Percentiles rank a stretch among this genome's conserved stretches.
phyloP scores from a whole-genome alignment of 192 early-diverging fungal species.

The Coemansia sp. region DNA sequence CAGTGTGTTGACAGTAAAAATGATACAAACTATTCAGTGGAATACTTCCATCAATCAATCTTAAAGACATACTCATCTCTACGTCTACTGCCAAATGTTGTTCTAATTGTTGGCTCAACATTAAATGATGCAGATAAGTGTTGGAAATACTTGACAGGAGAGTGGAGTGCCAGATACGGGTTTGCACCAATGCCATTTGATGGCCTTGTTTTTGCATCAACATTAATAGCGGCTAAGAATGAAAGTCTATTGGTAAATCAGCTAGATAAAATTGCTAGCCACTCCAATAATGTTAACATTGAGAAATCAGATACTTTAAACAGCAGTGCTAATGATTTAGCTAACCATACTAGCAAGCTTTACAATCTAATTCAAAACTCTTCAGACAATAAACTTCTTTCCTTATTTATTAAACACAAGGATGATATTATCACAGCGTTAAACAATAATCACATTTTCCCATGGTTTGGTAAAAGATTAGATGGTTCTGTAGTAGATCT shows the following conservation, averaged over 20 bases:
- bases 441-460: slow-evolving; percentile 86
- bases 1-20: slow-evolving; percentile 90
- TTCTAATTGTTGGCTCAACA: slow-evolving; percentile 86
- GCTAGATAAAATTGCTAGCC: no score
- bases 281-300: no score
- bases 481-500: slow-evolving; percentile 62
- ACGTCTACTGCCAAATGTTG: slow-evolving; percentile 74
- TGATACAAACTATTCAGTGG: slow-evolving; percentile 86
- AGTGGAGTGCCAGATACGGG: slow-evolving; percentile 79
- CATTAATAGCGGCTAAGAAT: slow-evolving; percentile 84
- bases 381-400: slow-evolving; percentile 75
- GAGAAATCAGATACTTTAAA: no score
- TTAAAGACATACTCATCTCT: slow-evolving; percentile 72
- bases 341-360: slow-evolving; percentile 71
- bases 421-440: slow-evolving; percentile 87
- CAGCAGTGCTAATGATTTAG: no score
- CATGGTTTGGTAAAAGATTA: slow-evolving; percentile 88
- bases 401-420: slow-evolving; percentile 65
- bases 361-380: slow-evolving; percentile 74
- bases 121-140: slow-evolving; percentile 87
- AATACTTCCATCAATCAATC: slow-evolving; percentile 85
- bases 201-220: slow-evolving; percentile 53
- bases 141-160: slow-evolving; percentile 88
- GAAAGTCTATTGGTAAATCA: neutral
- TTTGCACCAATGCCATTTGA: slow-evolving; percentile 91